Percentiles rank a stretch among this genome's conserved stretches.
These are phyloP conservation scores for Pichia sp. DNA, from an alignment of 1,139 yeast genomes.

Conservation along the genomic window DNA sequence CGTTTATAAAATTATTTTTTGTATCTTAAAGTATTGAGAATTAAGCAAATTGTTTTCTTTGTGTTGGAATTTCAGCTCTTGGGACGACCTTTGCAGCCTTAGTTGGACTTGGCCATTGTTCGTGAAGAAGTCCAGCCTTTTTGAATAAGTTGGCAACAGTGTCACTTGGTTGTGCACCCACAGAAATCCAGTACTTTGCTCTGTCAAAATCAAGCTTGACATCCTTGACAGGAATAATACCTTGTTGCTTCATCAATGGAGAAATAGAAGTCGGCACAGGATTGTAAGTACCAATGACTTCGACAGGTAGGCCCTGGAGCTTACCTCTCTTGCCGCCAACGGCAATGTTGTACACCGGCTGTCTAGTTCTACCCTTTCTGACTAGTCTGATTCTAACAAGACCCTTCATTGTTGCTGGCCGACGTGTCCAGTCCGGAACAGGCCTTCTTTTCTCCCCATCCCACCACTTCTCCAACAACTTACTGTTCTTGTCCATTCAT, in stretches of 20 bases:
- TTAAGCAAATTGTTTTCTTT: conserved; percentile 23
- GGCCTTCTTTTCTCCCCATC: conserved; percentile 5
- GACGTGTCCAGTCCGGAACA: not conserved
- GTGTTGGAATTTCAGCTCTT: conserved; percentile 21
- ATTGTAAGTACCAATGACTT: conserved; percentile 90
- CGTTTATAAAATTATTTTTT: not conserved
- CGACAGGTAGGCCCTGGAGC: conserved; percentile 82
- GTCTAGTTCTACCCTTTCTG: conserved; percentile 83
- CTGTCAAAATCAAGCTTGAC: conserved; percentile 79
- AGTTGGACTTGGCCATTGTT: conserved; percentile 57
- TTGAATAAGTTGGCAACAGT: conserved; percentile 71
- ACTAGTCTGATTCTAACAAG: conserved; percentile 76
- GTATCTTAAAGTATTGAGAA: not conserved
- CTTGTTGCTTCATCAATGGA: conserved; percentile 45
- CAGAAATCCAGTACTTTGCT: conserved; percentile 97
- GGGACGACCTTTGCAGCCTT: conserved; percentile 20
- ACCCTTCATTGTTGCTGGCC: no score
- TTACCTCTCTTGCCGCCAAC: conserved; percentile 72
- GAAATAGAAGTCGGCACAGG: conserved; percentile 74
- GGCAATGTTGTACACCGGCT: conserved; percentile 87
- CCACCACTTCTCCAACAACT: no score
- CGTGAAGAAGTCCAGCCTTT: conserved; percentile 72
- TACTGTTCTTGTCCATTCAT: no score
- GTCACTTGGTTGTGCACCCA: conserved; percentile 95
- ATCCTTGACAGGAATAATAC: conserved; percentile 67